phyloP scores from a whole-genome alignment of 352 stramenopile genomes.

The Phytopythium boreale region DNA sequence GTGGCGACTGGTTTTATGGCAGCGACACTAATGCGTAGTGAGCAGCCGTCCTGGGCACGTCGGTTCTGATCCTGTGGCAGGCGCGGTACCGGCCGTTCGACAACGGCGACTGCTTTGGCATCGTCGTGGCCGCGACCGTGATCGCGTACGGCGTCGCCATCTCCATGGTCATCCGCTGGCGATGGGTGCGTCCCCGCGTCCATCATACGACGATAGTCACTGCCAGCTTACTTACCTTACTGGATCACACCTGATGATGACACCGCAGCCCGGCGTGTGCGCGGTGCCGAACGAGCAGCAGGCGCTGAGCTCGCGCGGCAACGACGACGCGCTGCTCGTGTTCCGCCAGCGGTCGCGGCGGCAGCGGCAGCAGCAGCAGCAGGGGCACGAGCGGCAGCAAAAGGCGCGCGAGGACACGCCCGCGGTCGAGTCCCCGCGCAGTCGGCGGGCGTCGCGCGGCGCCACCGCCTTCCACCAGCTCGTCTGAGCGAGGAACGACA shows the following conservation, averaged over 20 bases:
- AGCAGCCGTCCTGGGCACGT: conserved; percentile 40
- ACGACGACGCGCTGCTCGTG: conserved; percentile 18
- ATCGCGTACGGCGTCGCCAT: conserved; percentile 64
- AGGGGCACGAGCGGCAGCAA: conserved; percentile 1
- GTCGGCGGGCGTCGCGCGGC: neutral
- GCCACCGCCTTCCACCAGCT: conserved; percentile 8
- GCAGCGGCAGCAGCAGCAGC: conserved; percentile 4
- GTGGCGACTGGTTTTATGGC: too few species aligned
- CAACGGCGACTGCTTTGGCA: conserved; percentile 74
- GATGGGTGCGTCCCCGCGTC: conserved; percentile 39
- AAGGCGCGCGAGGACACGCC: neutral
- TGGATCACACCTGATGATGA: conserved; percentile 4
- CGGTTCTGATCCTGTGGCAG: conserved; percentile 58
- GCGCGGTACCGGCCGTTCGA: conserved; percentile 45
- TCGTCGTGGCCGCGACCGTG: conserved; percentile 58
- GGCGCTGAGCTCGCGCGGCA: conserved; percentile 23
- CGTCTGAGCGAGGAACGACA: neutral
- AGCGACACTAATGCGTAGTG: neutral
- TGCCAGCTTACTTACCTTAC: neutral
- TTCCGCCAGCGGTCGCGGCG: conserved; percentile 12
- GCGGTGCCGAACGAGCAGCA: conserved; percentile 73
- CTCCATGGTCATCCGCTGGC: conserved; percentile 76
- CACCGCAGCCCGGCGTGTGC: conserved; percentile 62
- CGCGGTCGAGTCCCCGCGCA: neutral
- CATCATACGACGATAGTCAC: neutral